A percentile compares a stretch with the other conserved stretches of the same genome.
phyloP scores from a whole-genome alignment of 2,329 filamentous ascomycete genomes.

The Elsinoe necatrix region DNA sequence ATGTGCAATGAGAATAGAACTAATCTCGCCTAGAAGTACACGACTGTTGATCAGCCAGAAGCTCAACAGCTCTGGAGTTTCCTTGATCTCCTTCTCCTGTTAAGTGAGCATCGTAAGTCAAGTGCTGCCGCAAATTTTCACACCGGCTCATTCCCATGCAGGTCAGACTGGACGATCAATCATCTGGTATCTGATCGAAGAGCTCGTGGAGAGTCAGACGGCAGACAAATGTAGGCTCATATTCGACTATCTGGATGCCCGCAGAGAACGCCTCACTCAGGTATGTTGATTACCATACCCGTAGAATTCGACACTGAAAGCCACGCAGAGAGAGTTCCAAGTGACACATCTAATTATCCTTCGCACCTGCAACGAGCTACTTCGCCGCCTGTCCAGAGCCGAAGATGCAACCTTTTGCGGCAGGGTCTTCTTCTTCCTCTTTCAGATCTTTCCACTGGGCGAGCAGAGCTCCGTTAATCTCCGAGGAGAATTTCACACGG shows the following conservation, averaged over 20 bases:
- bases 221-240: slow-evolving; percentile 84
- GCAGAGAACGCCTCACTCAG: slow-evolving; percentile 77
- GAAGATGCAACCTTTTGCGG: slow-evolving; percentile 97
- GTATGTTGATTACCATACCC: slow-evolving; percentile 36
- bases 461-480: slow-evolving; percentile 97
- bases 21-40: slow-evolving; percentile 16
- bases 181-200: slow-evolving; percentile 68
- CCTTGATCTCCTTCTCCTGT: slow-evolving; percentile 79
- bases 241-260: slow-evolving; percentile 91
- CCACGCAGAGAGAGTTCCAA: slow-evolving; percentile 54
- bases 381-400: slow-evolving; percentile 87
- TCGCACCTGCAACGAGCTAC: slow-evolving; percentile 87
- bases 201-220: slow-evolving; percentile 90
- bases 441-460: slow-evolving; percentile 92
- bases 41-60: slow-evolving; percentile 55
- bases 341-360: slow-evolving; percentile 83
- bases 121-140: background rate
- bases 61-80: slow-evolving; percentile 90
- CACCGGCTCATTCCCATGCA: background rate
- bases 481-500: slow-evolving; percentile 87
- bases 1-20: slow-evolving; percentile 24
- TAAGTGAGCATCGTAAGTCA: slow-evolving; percentile 54
- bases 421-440: slow-evolving; percentile 95
- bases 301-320: background rate
- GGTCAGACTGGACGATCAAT: slow-evolving; percentile 13